Evolutionary conservation across 2,329 filamentous ascomycete genomes (phyloP).

Genomic region (Epichloe glyceriae): DNA sequence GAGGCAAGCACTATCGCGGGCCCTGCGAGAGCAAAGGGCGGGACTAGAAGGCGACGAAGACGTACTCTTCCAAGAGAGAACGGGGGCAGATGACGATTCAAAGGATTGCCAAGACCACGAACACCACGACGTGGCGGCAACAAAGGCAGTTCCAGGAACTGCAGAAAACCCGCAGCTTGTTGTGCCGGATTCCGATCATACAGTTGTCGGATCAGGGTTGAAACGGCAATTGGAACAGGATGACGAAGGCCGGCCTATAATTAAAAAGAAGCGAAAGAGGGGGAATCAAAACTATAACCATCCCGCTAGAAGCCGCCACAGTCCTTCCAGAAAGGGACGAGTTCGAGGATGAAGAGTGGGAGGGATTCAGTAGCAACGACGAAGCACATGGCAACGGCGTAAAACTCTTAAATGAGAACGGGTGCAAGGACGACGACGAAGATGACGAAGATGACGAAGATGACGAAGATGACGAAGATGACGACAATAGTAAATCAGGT

Average conservation of each 20-base stretch:
- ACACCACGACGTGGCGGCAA: slow-evolving; percentile 7
- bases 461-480: slow-evolving; percentile 13
- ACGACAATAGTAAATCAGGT: slow-evolving; percentile 19
- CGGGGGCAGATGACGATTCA: slow-evolving; percentile 19
- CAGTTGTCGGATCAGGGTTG: slow-evolving; percentile 57
- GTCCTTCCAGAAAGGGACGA: slow-evolving; percentile 23
- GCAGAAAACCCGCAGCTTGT: neutral
- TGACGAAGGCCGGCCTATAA: slow-evolving; percentile 64
- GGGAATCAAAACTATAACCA: slow-evolving; percentile 40
- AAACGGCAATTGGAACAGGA: slow-evolving; percentile 78
- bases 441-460: slow-evolving; percentile 9
- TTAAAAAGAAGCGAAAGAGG: slow-evolving; percentile 70
- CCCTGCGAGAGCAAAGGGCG: slow-evolving; percentile 49
- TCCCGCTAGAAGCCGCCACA: slow-evolving; percentile 30
- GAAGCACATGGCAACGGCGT: slow-evolving; percentile 11
- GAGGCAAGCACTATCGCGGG: slow-evolving; percentile 51
- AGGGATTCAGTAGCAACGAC: slow-evolving; percentile 44
- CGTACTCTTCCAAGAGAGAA: slow-evolving; percentile 35
- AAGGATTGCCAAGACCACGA: slow-evolving; percentile 11
- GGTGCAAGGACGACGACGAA: slow-evolving; percentile 16
- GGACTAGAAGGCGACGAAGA: slow-evolving; percentile 45
- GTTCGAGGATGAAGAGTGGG: slow-evolving; percentile 40
- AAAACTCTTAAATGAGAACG: slow-evolving; percentile 11
- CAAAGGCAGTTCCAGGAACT: neutral
- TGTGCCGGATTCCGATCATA: neutral